phyloP scores from a whole-genome alignment of 2,329 filamentous ascomycete genomes.

The Alternaria sp. region DNA sequence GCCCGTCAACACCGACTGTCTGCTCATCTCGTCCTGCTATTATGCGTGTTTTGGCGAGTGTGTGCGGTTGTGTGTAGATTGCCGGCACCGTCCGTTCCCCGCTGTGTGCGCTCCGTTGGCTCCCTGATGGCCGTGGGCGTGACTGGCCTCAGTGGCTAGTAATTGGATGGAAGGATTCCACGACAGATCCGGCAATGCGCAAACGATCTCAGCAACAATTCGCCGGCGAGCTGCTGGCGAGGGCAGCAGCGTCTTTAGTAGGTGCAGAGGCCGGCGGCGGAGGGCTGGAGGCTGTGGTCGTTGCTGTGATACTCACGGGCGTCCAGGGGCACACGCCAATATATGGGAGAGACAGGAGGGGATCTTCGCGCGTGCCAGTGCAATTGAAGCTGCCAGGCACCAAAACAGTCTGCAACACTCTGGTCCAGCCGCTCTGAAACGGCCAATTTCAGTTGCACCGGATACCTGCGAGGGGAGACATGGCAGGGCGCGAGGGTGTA shows the following conservation, averaged over 20 bases:
- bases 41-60: slow-evolving; percentile 1
- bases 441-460: slow-evolving; percentile 47
- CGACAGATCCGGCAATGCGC: slow-evolving; percentile 42
- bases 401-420: slow-evolving; percentile 48
- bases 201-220: slow-evolving; percentile 30
- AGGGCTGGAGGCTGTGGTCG: slow-evolving; percentile 45
- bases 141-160: slow-evolving; percentile 29
- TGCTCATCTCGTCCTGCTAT: slow-evolving; percentile 32
- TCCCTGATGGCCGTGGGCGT: slow-evolving; percentile 25
- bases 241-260: slow-evolving; percentile 46
- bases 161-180: slow-evolving; percentile 43
- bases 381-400: slow-evolving; percentile 48
- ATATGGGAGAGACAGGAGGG: slow-evolving; percentile 46
- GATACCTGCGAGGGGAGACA: slow-evolving; percentile 38
- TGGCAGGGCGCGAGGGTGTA: slow-evolving; percentile 34
- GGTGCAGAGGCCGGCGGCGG: slow-evolving; percentile 40
- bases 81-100: slow-evolving; percentile 16
- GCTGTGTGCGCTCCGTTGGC: slow-evolving; percentile 11
- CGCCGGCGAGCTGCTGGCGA: slow-evolving; percentile 45
- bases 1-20: slow-evolving; percentile 37
- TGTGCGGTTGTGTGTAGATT: slow-evolving; percentile 6
- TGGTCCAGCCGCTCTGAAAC: slow-evolving; percentile 46
- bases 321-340: slow-evolving; percentile 48
- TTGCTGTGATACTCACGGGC: slow-evolving; percentile 46
- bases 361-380: slow-evolving; percentile 41